A percentile compares a stretch with the other conserved stretches of the same genome.
phyloP scores from a whole-genome alignment of 2,329 filamentous ascomycete species.

The Sarocladiaceae sp. region DNA sequence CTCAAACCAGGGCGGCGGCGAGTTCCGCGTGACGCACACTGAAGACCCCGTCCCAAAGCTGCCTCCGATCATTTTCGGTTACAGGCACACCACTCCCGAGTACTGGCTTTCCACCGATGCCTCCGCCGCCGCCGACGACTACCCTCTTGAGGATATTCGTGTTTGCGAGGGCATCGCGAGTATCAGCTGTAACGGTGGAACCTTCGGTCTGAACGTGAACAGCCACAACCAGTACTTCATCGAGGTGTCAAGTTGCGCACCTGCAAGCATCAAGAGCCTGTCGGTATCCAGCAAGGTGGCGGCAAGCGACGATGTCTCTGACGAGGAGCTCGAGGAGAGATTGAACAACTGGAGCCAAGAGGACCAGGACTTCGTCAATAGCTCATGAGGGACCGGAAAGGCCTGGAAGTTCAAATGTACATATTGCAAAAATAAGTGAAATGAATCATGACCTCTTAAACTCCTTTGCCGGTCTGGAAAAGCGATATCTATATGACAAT shows the following conservation, averaged over 20 bases:
- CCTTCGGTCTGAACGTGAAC: conserved; percentile 35
- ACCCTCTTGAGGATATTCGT: conserved; percentile 34
- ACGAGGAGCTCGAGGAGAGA: conserved; percentile 34
- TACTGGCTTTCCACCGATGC: conserved; percentile 52
- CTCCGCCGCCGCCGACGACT: conserved; percentile 27
- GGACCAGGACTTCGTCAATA: conserved; percentile 19
- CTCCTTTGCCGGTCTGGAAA: too few relatives aligned
- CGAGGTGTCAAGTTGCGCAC: conserved; percentile 35
- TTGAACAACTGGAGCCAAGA: conserved; percentile 30
- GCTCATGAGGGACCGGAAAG: neutral
- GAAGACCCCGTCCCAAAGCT: conserved; percentile 66
- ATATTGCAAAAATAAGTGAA: conserved; percentile 2
- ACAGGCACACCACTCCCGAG: conserved; percentile 65
- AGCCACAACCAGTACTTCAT: conserved; percentile 49
- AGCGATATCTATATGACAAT: too few relatives aligned
- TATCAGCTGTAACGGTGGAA: conserved; percentile 46
- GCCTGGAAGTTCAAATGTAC: neutral
- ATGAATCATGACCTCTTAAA: neutral
- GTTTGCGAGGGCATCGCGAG: conserved; percentile 46
- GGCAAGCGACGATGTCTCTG: conserved; percentile 17
- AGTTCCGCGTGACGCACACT: conserved; percentile 63
- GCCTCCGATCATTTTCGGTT: conserved; percentile 57
- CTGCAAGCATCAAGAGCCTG: conserved; percentile 20
- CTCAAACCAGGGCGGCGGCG: conserved; percentile 43
- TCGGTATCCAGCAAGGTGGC: neutral